Percentiles rank a stretch among this genome's conserved stretches.
Conservation (phyloP, 371 early-diverging fungal species). For the Rhizopus microsporus region DNA sequence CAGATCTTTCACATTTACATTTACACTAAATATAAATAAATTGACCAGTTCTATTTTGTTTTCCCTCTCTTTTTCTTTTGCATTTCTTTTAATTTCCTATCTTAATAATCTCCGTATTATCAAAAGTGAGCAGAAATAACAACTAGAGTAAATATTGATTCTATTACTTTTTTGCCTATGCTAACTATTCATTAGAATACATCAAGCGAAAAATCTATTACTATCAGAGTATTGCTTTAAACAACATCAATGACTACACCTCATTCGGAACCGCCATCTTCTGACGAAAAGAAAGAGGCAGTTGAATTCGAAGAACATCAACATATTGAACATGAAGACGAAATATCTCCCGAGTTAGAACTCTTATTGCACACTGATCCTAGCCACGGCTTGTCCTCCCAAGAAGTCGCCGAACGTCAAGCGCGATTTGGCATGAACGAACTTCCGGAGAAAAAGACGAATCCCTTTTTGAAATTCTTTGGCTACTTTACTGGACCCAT, state of each 20-base stretch:
- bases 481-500: slow-evolving; percentile 88
- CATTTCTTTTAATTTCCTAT: background rate
- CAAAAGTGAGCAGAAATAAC: background rate
- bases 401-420: slow-evolving; percentile 61
- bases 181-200: background rate
- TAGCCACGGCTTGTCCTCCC: slow-evolving; percentile 53
- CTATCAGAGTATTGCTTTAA: background rate
- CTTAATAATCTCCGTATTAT: background rate
- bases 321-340: slow-evolving; percentile 50
- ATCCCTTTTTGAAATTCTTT: slow-evolving; percentile 83
- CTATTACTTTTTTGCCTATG: background rate
- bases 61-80: background rate
- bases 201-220: background rate
- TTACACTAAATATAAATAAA: background rate
- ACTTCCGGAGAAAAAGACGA: slow-evolving; percentile 78
- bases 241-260: slow-evolving; percentile 23
- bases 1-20: background rate
- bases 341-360: slow-evolving; percentile 71
- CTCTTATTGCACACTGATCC: slow-evolving; percentile 68
- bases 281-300: slow-evolving; percentile 20
- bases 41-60: background rate
- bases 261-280: background rate
- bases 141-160: no score
- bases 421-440: slow-evolving; percentile 66
- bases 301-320: slow-evolving; percentile 33